Evolutionary conservation across 108 stramenopile genomes (phyloP).

Genomic region (Nitzschia sp.): DNA sequence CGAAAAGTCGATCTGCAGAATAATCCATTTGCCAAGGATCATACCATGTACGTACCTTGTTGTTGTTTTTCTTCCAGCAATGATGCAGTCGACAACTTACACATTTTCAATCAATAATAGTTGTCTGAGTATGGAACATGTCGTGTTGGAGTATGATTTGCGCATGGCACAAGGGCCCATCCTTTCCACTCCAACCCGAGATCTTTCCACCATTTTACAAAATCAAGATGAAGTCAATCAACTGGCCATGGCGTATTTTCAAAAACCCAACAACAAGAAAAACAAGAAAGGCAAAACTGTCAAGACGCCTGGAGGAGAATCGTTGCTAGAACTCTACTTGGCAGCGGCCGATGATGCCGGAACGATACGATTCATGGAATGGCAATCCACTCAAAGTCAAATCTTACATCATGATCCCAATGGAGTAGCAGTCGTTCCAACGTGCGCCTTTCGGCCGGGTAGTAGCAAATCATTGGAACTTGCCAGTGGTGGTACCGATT

Average conservation of each 20-base stretch:
- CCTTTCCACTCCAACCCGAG: constrained; percentile 22
- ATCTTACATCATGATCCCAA: constrained; percentile 59
- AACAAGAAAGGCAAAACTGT: neutral
- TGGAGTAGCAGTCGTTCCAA: constrained; percentile 55
- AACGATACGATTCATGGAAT: constrained; percentile 53
- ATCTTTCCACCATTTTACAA: constrained; percentile 36
- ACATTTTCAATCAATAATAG: neutral
- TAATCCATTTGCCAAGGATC: constrained; percentile 25
- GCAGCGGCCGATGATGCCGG: constrained; percentile 75
- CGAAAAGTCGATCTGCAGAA: neutral
- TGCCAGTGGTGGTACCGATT: constrained; percentile 81
- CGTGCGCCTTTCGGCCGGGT: constrained; percentile 65
- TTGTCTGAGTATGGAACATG: constrained; percentile 35
- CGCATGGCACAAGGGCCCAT: constrained; percentile 39
- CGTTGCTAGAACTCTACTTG: constrained; percentile 26
- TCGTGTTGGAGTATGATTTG: constrained; percentile 49
- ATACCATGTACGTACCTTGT: constrained; percentile 27
- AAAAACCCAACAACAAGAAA: constrained; percentile 22
- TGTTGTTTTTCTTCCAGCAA: constrained; percentile 5
- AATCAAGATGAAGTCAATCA: constrained; percentile 62
- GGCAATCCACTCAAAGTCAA: constrained; percentile 8
- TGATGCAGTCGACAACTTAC: too few relatives aligned
- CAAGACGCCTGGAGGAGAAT: constrained; percentile 7
- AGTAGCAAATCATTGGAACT: constrained; percentile 40
- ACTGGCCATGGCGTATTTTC: constrained; percentile 22